Evolutionary conservation across 163 green algal genomes (phyloP).

Genomic region (Chloromonas sp.): DNA sequence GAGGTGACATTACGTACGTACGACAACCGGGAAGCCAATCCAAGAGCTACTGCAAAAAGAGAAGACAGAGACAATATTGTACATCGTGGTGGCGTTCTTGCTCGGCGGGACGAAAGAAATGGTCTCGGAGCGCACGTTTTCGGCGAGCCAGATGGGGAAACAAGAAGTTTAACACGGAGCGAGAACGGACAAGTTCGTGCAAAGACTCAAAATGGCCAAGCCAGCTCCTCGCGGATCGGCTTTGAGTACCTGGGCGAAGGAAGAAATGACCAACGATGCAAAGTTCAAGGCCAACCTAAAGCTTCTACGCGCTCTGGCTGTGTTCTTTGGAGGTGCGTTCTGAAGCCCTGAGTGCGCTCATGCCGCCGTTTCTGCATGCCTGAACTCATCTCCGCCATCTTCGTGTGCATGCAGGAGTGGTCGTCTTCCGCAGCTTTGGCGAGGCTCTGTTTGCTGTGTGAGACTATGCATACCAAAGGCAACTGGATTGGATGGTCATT

Average conservation of each 20-base stretch:
- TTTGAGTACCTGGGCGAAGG: background rate
- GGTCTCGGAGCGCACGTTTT: too few relatives aligned
- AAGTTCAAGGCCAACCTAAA: background rate
- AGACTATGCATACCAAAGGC: background rate
- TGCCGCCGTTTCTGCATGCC: background rate
- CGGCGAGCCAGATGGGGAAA: too few relatives aligned
- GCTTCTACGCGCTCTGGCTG: background rate
- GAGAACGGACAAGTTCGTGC: too few relatives aligned
- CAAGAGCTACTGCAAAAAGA: too few relatives aligned
- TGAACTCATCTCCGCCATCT: background rate
- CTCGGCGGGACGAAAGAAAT: too few relatives aligned
- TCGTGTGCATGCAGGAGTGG: background rate
- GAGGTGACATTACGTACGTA: too few relatives aligned
- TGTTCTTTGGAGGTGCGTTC: background rate
- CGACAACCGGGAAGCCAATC: too few relatives aligned
- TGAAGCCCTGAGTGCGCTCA: background rate
- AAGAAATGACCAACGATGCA: background rate
- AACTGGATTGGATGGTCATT: too few relatives aligned
- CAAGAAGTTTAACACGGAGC: too few relatives aligned
- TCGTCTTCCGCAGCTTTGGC: background rate
- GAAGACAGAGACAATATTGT: too few relatives aligned
- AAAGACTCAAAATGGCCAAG: background rate
- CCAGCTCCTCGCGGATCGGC: too few relatives aligned
- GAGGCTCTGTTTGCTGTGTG: conserved; percentile 1
- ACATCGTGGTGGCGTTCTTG: too few relatives aligned